These are phyloP conservation scores for Macrocybe gigantea DNA, from an alignment of 768 basidiomycete species.

Conservation along the genomic window DNA sequence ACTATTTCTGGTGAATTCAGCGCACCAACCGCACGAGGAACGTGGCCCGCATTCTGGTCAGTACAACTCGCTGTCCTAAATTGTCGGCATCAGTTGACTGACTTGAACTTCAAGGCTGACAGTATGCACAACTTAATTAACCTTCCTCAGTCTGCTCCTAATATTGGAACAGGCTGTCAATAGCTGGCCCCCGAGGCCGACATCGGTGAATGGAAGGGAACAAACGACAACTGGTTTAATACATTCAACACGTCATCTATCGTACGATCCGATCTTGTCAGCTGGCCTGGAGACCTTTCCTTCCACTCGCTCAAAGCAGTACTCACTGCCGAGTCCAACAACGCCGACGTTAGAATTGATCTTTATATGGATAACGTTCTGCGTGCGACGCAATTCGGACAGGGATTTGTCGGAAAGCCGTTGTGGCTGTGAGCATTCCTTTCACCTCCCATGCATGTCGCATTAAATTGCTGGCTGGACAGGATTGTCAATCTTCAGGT, in stretches of 20 bases:
- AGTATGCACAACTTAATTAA: conserved; percentile 9
- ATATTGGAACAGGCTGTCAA: conserved; percentile 24
- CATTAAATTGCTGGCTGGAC: not conserved
- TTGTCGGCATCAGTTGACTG: not conserved
- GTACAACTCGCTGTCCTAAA: not conserved
- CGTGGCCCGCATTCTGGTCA: conserved; percentile 42
- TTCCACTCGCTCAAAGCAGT: conserved; percentile 38
- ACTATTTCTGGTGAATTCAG: conserved; percentile 39
- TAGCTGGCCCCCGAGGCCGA: conserved; percentile 39
- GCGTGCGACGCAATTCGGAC: conserved; percentile 30
- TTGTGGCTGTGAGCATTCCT: conserved; percentile 31
- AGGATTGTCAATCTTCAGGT: conserved; percentile 41
- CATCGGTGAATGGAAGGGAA: conserved; percentile 43
- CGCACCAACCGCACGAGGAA: conserved; percentile 31
- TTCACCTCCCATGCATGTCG: not conserved
- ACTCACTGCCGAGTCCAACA: conserved; percentile 30
- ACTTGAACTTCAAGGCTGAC: conserved; percentile 21
- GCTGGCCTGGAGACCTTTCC: conserved; percentile 36
- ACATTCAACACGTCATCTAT: conserved; percentile 40
- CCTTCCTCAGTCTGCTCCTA: not conserved
- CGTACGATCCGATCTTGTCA: conserved; percentile 31
- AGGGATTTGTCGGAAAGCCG: conserved; percentile 33
- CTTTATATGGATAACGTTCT: conserved; percentile 35
- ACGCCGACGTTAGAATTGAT: conserved; percentile 31
- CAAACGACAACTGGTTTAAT: conserved; percentile 36